These are phyloP conservation scores for Pseudogymnoascus sp. DNA, from an alignment of 2,329 filamentous ascomycete species.

Conservation along the genomic window DNA sequence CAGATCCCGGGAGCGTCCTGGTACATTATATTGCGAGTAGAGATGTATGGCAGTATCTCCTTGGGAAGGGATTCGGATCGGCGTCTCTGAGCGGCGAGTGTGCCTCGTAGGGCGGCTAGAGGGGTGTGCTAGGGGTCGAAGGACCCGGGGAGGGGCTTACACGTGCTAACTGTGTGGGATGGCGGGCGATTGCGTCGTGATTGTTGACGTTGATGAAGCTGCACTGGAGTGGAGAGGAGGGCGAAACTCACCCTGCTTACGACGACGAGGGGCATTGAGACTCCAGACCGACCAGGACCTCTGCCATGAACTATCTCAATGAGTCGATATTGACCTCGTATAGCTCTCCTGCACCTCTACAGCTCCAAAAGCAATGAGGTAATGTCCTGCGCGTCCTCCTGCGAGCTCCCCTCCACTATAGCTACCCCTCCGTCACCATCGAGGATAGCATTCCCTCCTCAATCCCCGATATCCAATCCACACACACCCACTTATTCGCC, in stretches of 20 bases:
- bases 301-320: not conserved
- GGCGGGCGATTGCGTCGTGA: not conserved
- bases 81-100: not conserved
- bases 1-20: not conserved
- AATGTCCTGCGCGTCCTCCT: not conserved
- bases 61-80: not conserved
- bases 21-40: not conserved
- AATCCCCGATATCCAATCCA: not conserved
- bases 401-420: not conserved
- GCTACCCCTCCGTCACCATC: not conserved
- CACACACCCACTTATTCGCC: not conserved
- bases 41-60: not conserved
- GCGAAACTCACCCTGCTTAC: not conserved
- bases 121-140: not conserved
- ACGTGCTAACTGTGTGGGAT: not conserved
- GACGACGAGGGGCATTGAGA: not conserved
- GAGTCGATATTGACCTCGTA: not conserved
- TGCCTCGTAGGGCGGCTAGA: not conserved
- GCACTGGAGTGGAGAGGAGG: not conserved
- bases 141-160: not conserved
- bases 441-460: not conserved
- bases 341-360: not conserved
- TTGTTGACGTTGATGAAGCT: not conserved
- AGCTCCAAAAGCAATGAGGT: not conserved
- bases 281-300: not conserved